Evolutionary conservation across 2,329 filamentous ascomycete species (phyloP), one percentile per base, ranked within the genome.

Genomic region (Epichloe aotearoae): DNA sequence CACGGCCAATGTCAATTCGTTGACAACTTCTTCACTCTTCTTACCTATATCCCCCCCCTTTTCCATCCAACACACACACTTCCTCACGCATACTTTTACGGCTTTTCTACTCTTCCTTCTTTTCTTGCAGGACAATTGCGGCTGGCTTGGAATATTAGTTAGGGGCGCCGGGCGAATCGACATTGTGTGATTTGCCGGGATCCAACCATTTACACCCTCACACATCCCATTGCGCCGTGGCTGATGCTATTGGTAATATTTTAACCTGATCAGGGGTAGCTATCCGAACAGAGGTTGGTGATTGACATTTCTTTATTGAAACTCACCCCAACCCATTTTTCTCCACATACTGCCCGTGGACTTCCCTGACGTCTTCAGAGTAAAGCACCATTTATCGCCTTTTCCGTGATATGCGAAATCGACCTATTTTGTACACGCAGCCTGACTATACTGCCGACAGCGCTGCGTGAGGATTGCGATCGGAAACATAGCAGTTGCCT

Each of bases 161-260:
- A 19, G 26, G 46, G 30, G 43, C 45, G 42, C 39, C 38, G 17
- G 50, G n/a, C 51, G 44, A 42, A 19, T 50, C 37, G 49, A 42
- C 38, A 40, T 37, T 30, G 30, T 42, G 51, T 50, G 51, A 37
- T 52, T 52, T 40, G 50, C 26, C 42, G 41, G 47, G 45, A 26
- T 48, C 48, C 48, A 45, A 48, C 50, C 50, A 49, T 52, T 52
- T 39, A 49, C 47, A 46, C n/a, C 42, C 39, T 38, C 47, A 48
- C 41, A 45, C 47, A 52, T 52, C 26, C 20, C 23, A 34, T 45
- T 50, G 11, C 47, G 44, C 37, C 39, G 46, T 53, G 52, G 41
- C 45, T 49, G 46, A 47, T 44, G 23, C 46, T 42, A 30, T 48
- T 42, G 37, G 30, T 37, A 20, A 37, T 50, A 46, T 46, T 14